Conservation (phyloP, 257 asterid genomes). For the Nicotiana benthamiana region DNA sequence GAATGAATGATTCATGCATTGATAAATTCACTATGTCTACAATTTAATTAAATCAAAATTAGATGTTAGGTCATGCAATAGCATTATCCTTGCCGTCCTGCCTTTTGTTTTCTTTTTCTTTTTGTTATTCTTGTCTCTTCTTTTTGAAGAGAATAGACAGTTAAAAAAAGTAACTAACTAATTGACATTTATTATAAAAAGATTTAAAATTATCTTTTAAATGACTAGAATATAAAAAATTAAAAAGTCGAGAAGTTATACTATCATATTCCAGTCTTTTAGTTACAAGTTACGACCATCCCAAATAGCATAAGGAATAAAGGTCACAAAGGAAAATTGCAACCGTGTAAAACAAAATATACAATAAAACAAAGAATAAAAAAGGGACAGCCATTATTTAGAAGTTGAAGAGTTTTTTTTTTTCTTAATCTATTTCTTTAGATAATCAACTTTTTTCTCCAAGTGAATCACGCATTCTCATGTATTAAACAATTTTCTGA, state of each 20-base stretch:
- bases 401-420: constrained; percentile 19
- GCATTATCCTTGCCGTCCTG: background rate
- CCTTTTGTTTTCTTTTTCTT: background rate
- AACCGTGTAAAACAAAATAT: background rate
- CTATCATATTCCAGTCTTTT: background rate
- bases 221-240: background rate
- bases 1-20: background rate
- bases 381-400: constrained; percentile 18
- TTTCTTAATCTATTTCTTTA: background rate
- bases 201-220: background rate
- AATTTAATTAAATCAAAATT: background rate
- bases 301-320: constrained; percentile 11
- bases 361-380: background rate
- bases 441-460: background rate
- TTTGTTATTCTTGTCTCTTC: background rate
- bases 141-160: too few species aligned
- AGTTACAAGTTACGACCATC: constrained; percentile 8
- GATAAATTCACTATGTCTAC: background rate
- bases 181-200: background rate
- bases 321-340: background rate
- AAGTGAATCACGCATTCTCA: background rate
- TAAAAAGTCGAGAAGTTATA: background rate
- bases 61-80: background rate
- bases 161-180: background rate
- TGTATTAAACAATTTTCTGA: background rate